Evolutionary conservation across 2,329 filamentous ascomycete genomes (phyloP).

Genomic region (Colletotrichum limetticola): DNA sequence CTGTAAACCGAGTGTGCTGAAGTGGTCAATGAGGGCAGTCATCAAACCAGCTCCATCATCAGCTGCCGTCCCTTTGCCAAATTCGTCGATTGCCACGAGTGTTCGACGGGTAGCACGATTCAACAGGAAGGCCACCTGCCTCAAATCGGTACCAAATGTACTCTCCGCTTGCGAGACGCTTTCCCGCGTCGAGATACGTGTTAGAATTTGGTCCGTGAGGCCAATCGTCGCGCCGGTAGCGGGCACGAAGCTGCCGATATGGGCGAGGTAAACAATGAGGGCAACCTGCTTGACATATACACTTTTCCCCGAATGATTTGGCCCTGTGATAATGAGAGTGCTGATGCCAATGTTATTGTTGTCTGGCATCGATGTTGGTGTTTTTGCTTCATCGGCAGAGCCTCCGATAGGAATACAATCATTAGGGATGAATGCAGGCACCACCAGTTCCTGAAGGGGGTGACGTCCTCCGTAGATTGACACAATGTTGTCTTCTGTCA

Average conservation of each 20-base stretch:
- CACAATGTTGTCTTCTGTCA: conserved; percentile 78
- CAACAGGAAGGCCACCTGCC: conserved; percentile 83
- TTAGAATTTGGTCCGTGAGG: conserved; percentile 91
- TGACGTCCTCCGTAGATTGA: conserved; percentile 84
- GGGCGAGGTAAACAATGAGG: conserved; percentile 90
- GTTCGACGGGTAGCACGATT: conserved; percentile 80
- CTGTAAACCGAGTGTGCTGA: conserved; percentile 56
- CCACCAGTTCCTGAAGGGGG: conserved; percentile 85
- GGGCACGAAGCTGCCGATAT: conserved; percentile 92
- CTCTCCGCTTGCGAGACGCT: conserved; percentile 69
- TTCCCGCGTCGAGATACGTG: conserved; percentile 81
- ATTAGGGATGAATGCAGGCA: conserved; percentile 85
- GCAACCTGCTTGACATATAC: conserved; percentile 95
- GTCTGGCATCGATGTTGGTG: conserved; percentile 27
- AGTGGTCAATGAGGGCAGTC: conserved; percentile 67
- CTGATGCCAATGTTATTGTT: conserved; percentile 48
- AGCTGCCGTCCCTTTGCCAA: conserved; percentile 73
- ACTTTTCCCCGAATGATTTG: conserved; percentile 97
- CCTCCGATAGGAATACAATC: conserved; percentile 77
- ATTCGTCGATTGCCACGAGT: conserved; percentile 92
- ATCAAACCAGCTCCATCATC: conserved; percentile 69
- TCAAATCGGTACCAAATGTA: conserved; percentile 81
- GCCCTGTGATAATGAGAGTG: conserved; percentile 86
- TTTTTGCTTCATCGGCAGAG: conserved; percentile 41
- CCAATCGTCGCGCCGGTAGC: conserved; percentile 81